Base-by-base conservation (phyloP, 352 stramenopile species). In the Phytopythium cucurbitacearum region DNA sequence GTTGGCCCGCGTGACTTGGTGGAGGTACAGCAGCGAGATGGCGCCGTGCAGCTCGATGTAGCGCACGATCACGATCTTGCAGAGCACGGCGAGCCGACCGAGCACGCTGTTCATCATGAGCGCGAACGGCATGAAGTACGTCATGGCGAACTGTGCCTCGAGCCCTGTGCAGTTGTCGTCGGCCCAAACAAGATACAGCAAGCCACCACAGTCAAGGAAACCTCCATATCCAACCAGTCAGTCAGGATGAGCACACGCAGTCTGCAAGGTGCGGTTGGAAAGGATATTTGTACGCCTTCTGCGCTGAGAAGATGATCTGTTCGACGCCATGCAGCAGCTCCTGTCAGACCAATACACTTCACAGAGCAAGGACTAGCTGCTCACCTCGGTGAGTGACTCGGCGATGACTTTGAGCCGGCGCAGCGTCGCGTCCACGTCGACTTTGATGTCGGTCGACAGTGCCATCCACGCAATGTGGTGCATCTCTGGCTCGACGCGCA, bases 41-140 rank as follows among this genome's bases (percentile, higher is more conserved):
- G 71, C 76, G 40, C 80, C 81, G 47, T 94, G 85, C 9, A 76
- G 44, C 41, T 92, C 73, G 38, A 91, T 80, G 4, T 53, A 57
- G 15, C 79, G 74, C 36, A 87, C 63, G 13, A 94, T 65, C 2
- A 91, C 51, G 21, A 71, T 71, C 52, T 89, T 85, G 39, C 82
- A 68, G 8, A 92, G 62, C 28, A 87, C 53, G 3, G 54, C 70
- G 5, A 94, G 39, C n/a, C 85, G 73, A 6, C 60, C 74, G 9
- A 94, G 65, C 28, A 91, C 77, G 50, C 76, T 85, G 61, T 91
- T 92, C 61, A 87, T 89, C 40, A 74, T 78, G 15, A 94, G 64
- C 15, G 70, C 70, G 48, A 94, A 91, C 38, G 82, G 82, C 77
- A 94, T 91, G 53, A 94, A 94, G 64, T 91, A 94, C 36, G 80